Base-by-base conservation (phyloP, 768 basidiomycete species). In the Hysterangium stoloniferum region DNA sequence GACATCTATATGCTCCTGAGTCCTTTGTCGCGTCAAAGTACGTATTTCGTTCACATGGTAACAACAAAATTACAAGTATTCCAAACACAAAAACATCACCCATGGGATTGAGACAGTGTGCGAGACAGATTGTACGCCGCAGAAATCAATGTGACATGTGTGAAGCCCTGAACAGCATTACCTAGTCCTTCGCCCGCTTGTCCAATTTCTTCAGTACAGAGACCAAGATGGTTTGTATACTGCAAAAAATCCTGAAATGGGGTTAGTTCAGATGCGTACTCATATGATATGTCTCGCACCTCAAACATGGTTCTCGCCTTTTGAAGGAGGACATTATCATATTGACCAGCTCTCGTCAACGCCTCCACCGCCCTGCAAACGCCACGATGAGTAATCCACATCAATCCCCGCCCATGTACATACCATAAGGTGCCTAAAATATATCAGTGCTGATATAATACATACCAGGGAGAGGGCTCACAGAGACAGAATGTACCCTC, bases 401-500 rank as follows among this genome's bases (percentile, higher is more conserved):
- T n/a, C 25, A 13, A 15, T 31, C 9, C 49, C 4, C 20, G 12
- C n/a, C 25, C 27, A 28, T 11, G 31, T 17, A 63, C 70, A 5
- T 45, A 85, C 87, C 86, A 90, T 6, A 90, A 64, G 0, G 86
- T 89, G 60, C 49, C 49, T 51, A 28, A 9, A 19, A 6, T 9
- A 41, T 3, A 38, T 46, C 13, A 28, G 24, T 4, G 22, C 20
- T 46, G 8, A n/a, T 43, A 12, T n/a, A 22, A 12, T n/a, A n/a
- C 20, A 6, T 41, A 20, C 27, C 27, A 19, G 17, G 28, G 31
- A 13, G 41, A 34, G 17, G 27, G 37, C 54, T 41, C 31, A 51
- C 90, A 93, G 41, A 98, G 70, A 54, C 89, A 90, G 68, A 97
- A 96, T 0, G 88, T 93, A 1, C 94, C 94, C 66, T 96, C 94